These are phyloP conservation scores for Schizochytrium sp. DNA, from an alignment of 108 stramenopile species.

Conservation along the genomic window DNA sequence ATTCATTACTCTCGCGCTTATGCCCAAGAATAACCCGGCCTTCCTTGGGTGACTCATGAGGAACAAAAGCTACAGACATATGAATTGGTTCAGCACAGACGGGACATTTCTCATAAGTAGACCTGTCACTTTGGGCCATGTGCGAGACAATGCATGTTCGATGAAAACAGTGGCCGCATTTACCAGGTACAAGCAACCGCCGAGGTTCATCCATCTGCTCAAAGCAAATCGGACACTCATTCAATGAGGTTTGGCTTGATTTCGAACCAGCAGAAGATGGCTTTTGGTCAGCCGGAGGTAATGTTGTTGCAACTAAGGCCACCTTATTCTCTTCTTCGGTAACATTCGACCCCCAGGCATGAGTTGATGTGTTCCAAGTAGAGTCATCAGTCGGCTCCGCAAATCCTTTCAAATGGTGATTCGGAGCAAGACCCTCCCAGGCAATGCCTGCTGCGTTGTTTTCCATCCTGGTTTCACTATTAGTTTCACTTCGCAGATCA, in stretches of 20 bases:
- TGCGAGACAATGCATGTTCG: background rate
- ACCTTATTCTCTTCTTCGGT: background rate
- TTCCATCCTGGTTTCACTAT: too few species aligned
- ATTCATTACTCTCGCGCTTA: too few species aligned
- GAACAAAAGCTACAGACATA: background rate
- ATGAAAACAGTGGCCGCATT: constrained; percentile 26
- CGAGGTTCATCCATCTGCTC: constrained; percentile 20
- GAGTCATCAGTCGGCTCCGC: too few species aligned
- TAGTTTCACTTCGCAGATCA: too few species aligned
- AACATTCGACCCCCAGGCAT: background rate
- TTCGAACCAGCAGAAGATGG: background rate
- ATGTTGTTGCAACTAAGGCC: background rate
- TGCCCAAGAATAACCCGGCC: background rate
- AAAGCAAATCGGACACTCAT: constrained; percentile 32
- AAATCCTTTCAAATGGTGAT: too few species aligned
- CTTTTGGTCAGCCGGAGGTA: background rate
- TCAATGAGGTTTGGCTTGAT: background rate
- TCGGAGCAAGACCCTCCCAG: too few species aligned
- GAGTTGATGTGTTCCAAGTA: too few species aligned
- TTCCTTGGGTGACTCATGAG: background rate
- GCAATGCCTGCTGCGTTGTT: too few species aligned
- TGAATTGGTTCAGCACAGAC: background rate
- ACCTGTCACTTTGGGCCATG: background rate
- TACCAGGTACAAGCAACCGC: background rate
- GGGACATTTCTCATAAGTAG: background rate